Base-by-base conservation (phyloP, 192 early-diverging fungal genomes). In the Linderina pennispora region DNA sequence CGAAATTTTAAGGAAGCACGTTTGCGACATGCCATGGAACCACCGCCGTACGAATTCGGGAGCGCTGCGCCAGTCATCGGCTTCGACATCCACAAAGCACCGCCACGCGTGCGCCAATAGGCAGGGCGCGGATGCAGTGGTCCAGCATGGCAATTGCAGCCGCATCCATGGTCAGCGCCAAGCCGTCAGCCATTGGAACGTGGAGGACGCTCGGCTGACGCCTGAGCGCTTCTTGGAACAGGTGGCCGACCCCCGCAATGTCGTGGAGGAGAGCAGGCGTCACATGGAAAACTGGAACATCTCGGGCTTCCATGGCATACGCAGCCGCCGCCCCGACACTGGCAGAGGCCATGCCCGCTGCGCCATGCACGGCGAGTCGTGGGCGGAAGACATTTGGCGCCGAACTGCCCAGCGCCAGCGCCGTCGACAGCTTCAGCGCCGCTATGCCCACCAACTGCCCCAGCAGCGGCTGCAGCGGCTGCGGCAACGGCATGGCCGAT, bases 141-240 rank as follows among this genome's bases (percentile, higher is more conserved):
- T 64, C 45, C 28, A 87, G 75, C 3, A 68, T 60, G 6, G 54
- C 52, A 31, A 65, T 56, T 19, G 73, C 54, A 0, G 58, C 15
- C 6, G 78, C 62, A 8, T 66, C 55, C 2, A 84, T 42, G 9
- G 67, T 51, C 2, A 68, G 56, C 63, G 77, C 72, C 72, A 79
- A 81, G 9, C 54, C 40, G 39, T 77, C 60, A 9, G 75, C 61
- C 33, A 69, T 53, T 6, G 83, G 80, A 8, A 88, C 43, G 33
- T 79, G 81, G 4, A 85, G 58, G 16, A 78, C 65, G 39, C 78
- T 76, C 17, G 78, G 77, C 24, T 72, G 65, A 21, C 78, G 78
- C 2, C 83, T 75, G 36, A 73, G 76, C 21, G 83, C 73, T 50
- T 85, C 83, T 16, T 59, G 43, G 38, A 85, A 79, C 21, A 65